Evolutionary conservation across 1,139 yeast genomes (phyloP).

Genomic region (Wickerhamiella infanticola): DNA sequence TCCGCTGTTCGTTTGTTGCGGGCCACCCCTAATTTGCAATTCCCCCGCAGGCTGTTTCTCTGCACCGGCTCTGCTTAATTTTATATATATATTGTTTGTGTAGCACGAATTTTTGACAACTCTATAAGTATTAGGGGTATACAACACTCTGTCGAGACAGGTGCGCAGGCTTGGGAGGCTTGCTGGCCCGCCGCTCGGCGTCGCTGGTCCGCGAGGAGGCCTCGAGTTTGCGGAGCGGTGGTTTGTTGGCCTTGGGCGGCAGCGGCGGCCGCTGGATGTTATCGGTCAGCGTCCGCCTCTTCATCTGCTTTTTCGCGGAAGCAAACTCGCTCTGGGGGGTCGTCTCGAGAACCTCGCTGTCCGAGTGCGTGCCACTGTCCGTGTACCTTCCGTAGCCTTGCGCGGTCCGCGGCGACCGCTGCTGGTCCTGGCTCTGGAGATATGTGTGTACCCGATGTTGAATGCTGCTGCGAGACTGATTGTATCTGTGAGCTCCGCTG

Average conservation of each 20-base stretch:
- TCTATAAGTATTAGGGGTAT: not conserved
- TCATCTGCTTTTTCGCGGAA: not conserved
- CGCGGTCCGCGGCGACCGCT: constrained; percentile 45
- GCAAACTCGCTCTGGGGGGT: not conserved
- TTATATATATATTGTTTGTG: no score
- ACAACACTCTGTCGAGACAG: not conserved
- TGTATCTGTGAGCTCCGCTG: not conserved
- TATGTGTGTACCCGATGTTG: constrained; percentile 55
- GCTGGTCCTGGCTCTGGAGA: constrained; percentile 33
- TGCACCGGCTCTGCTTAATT: no score
- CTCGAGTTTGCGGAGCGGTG: not conserved
- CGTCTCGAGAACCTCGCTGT: not conserved
- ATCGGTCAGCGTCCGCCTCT: not conserved
- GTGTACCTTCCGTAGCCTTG: constrained; percentile 64
- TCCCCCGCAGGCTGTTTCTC: no score
- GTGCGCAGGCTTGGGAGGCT: not conserved
- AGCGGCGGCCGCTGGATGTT: not conserved
- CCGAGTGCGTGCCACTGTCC: constrained; percentile 20
- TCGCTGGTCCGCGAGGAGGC: not conserved
- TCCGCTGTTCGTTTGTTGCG: no score
- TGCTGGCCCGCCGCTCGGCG: not conserved
- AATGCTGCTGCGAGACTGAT: constrained; percentile 19
- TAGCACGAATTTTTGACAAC: no score
- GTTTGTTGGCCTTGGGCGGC: constrained; percentile 1
- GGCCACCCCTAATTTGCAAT: no score